A percentile compares a stretch with the other conserved stretches of the same genome.
phyloP scores from a whole-genome alignment of 495 filamentous ascomycete genomes.

The Neurospora sp. region DNA sequence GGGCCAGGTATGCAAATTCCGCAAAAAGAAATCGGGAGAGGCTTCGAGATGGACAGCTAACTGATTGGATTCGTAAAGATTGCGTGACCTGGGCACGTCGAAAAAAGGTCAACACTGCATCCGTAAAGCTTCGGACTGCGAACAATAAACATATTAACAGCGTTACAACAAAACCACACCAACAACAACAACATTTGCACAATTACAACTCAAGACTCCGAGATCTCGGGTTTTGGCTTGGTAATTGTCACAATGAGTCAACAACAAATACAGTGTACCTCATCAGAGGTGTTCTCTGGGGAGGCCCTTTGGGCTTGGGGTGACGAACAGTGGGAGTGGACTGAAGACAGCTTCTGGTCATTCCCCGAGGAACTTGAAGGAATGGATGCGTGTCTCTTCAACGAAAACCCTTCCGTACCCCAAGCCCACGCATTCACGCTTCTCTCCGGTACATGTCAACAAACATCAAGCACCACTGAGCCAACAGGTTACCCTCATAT shows the following conservation, averaged over 20 bases:
- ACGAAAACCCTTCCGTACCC: neutral
- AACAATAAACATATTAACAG: neutral
- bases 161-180: neutral
- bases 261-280: neutral
- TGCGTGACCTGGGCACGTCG: neutral
- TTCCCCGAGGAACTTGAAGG: neutral
- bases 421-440: neutral
- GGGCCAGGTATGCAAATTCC: neutral
- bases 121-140: neutral
- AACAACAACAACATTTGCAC: neutral
- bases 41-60: neutral
- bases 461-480: neutral
- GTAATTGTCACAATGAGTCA: neutral
- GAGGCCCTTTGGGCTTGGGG: neutral
- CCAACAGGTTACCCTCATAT: neutral
- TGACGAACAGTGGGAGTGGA: neutral
- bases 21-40: neutral
- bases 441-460: neutral
- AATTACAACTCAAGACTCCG: neutral
- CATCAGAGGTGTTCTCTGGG: neutral
- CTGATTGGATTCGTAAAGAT: neutral
- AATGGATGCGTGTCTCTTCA: neutral
- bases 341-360: neutral
- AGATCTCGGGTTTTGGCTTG: neutral
- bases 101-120: neutral